These are phyloP conservation scores for Aspergillus flavus DNA, from an alignment of 2,329 filamentous ascomycete species.

Conservation along the genomic window DNA sequence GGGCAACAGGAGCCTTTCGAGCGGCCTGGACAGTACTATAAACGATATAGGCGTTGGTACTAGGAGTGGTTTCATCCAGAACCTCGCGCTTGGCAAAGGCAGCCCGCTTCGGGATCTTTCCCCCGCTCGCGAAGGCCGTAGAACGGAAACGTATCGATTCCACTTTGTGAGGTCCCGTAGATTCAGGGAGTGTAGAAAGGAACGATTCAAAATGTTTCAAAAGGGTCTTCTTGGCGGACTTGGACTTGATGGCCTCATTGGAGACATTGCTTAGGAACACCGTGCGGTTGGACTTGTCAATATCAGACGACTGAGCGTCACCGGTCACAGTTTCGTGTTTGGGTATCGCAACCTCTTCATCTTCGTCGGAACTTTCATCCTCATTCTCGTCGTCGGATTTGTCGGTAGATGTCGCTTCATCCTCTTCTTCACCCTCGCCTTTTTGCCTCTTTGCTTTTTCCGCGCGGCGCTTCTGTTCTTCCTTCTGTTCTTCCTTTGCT, in stretches of 20 bases:
- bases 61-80: slow-evolving; percentile 88
- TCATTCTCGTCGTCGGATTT: slow-evolving; percentile 30
- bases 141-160: slow-evolving; percentile 95
- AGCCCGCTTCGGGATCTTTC: slow-evolving; percentile 84
- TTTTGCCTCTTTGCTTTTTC: slow-evolving; percentile 44
- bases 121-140: slow-evolving; percentile 73
- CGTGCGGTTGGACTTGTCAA: slow-evolving; percentile 86
- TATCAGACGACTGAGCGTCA: slow-evolving; percentile 52
- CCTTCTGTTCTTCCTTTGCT: slow-evolving; percentile 46
- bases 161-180: slow-evolving; percentile 67
- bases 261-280: slow-evolving; percentile 94
- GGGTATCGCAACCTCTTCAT: slow-evolving; percentile 30
- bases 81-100: slow-evolving; percentile 88
- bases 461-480: slow-evolving; percentile 35
- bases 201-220: slow-evolving; percentile 77
- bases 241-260: slow-evolving; percentile 77
- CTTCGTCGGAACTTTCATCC: slow-evolving; percentile 37
- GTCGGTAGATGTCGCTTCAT: slow-evolving; percentile 43
- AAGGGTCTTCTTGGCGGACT: slow-evolving; percentile 76
- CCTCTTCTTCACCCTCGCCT: slow-evolving; percentile 51
- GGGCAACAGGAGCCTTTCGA: slow-evolving; percentile 70
- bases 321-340: slow-evolving; percentile 44
- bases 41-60: slow-evolving; percentile 91
- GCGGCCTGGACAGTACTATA: slow-evolving; percentile 77
- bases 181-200: slow-evolving; percentile 56